phyloP scores from a whole-genome alignment of 2,329 filamentous ascomycete genomes.

The Cladophialophora bantiana region DNA sequence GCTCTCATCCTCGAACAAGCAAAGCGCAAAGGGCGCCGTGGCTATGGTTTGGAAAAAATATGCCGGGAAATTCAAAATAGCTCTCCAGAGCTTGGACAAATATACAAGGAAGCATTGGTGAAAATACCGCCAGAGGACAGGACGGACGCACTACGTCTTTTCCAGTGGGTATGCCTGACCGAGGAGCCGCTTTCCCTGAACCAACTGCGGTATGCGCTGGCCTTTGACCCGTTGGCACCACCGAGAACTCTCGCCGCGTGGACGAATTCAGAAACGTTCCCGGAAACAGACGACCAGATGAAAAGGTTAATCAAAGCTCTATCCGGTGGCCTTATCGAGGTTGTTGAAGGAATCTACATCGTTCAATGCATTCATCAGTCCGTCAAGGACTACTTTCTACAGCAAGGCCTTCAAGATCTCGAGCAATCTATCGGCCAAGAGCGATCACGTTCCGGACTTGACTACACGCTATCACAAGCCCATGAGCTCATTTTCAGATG shows the following conservation, averaged over 20 bases:
- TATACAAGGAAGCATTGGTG: conserved; percentile 9
- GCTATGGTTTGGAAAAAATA: conserved; percentile 7
- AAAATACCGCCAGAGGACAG: conserved; percentile 4
- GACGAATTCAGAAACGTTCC: neutral
- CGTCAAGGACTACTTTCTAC: conserved; percentile 17
- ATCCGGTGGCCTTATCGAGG: conserved; percentile 16
- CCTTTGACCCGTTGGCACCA: neutral
- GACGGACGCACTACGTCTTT: conserved; percentile 2
- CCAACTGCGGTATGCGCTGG: conserved; percentile 11
- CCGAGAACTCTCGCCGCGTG: neutral
- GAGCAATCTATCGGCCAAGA: conserved; percentile 12
- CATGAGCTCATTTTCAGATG: conserved; percentile 15
- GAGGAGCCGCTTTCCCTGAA: conserved; percentile 11
- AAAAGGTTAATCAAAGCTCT: conserved; percentile 9
- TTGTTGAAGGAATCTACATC: neutral
- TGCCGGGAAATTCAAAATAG: conserved; percentile 13
- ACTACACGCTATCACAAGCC: neutral
- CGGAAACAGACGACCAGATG: conserved; percentile 4
- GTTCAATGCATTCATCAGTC: conserved; percentile 20
- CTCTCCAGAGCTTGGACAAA: conserved; percentile 10
- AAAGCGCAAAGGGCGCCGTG: neutral
- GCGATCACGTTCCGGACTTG: neutral
- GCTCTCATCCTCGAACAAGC: conserved; percentile 9
- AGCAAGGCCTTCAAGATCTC: conserved; percentile 10
- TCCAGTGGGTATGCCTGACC: conserved; percentile 9